phyloP scores from a whole-genome alignment of 805 yeast species.

The Starmerella ratchasimensis region DNA sequence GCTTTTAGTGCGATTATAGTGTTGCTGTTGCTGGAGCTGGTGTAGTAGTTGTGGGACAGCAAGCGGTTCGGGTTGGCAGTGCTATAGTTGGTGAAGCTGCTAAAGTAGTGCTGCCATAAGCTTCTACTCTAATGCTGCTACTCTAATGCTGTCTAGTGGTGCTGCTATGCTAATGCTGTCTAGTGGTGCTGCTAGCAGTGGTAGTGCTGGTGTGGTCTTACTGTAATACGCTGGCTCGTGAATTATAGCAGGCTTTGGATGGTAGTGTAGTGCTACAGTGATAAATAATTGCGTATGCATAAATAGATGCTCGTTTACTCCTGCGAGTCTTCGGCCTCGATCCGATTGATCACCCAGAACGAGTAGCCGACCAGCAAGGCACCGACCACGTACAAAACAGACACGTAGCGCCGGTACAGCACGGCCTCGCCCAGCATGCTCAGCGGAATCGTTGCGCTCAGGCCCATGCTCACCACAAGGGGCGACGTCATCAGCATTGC shows the following conservation, averaged over 20 bases:
- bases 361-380: slow-evolving; percentile 70
- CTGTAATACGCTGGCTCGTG: too few relatives aligned
- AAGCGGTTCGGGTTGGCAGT: too few relatives aligned
- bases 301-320: background rate
- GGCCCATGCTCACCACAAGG: slow-evolving; percentile 86
- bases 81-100: too few relatives aligned
- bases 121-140: too few relatives aligned
- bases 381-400: slow-evolving; percentile 56
- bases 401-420: slow-evolving; percentile 48
- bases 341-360: slow-evolving; percentile 68
- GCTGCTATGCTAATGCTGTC: background rate
- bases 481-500: slow-evolving; percentile 91
- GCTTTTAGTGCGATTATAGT: too few relatives aligned
- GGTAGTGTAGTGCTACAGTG: background rate
- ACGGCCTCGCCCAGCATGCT: slow-evolving; percentile 85
- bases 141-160: too few relatives aligned
- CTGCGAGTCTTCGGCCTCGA: slow-evolving; percentile 47
- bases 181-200: background rate
- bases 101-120: too few relatives aligned
- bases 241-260: too few relatives aligned
- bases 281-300: background rate
- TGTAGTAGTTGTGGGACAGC: too few relatives aligned
- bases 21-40: too few relatives aligned
- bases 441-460: slow-evolving; percentile 83
- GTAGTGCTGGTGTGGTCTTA: background rate